A percentile compares a stretch with the other conserved stretches of the same genome.
phyloP scores from a whole-genome alignment of 73 alveolate genomes.

The Blepharisma japonicum region DNA sequence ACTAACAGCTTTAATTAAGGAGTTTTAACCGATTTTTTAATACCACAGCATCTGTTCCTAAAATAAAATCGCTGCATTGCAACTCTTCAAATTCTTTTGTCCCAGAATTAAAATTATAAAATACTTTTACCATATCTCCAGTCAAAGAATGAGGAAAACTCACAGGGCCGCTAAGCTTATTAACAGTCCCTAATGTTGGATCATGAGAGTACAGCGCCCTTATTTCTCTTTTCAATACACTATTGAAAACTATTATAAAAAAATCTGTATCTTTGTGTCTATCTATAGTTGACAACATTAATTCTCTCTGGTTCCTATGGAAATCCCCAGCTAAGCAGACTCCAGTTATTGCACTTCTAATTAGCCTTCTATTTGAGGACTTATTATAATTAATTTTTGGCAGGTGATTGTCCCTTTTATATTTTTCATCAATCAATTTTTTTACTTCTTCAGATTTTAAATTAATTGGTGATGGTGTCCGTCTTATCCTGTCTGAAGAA shows the following conservation, averaged over 20 bases:
- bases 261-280: constrained; percentile 12
- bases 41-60: constrained; percentile 45
- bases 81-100: constrained; percentile 46
- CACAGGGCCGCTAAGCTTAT: constrained; percentile 8
- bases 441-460: not conserved
- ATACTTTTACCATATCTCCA: constrained; percentile 38
- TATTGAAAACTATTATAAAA: constrained; percentile 19
- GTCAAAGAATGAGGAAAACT: constrained; percentile 36
- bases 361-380: constrained; percentile 49
- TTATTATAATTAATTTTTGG: constrained; percentile 30
- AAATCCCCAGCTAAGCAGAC: constrained; percentile 67
- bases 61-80: constrained; percentile 43
- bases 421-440: not conserved
- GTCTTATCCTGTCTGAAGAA: no score
- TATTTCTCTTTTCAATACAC: constrained; percentile 16
- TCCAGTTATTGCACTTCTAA: constrained; percentile 55
- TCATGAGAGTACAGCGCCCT: constrained; percentile 29
- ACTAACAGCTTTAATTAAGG: no score
- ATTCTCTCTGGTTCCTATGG: constrained; percentile 45
- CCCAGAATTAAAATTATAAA: constrained; percentile 48
- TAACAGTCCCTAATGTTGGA: not conserved
- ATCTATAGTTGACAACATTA: constrained; percentile 35
- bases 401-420: not conserved
- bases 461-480: constrained; percentile 1
- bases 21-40: constrained; percentile 28